Evolutionary conservation across 2,329 filamentous ascomycete species (phyloP), one percentile per base, ranked within the genome.

Genomic region (Beauveria sp.): DNA sequence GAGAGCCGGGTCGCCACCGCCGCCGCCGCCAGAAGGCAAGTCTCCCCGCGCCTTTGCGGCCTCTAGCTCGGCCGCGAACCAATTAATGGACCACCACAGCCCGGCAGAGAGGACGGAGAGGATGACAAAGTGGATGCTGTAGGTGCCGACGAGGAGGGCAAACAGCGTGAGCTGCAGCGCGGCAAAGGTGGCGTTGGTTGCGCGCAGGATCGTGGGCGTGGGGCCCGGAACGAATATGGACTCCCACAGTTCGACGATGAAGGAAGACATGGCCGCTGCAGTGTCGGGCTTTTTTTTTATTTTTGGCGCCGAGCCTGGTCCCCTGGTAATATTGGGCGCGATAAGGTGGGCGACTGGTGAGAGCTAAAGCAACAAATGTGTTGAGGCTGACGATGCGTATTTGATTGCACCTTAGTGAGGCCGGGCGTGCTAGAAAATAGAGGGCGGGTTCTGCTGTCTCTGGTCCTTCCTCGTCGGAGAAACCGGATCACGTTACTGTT

Each of bases 11-110:
- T 9, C 14, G 52, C 20, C 12, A 43, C 18, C 51, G 34, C 14
- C 51, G 34, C 26, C n/a, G 24, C 30, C 43, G 28, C 50, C 58
- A 22, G 60, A 34, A n/a, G 60, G 53, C 16, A 62, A 61, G 65
- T 65, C 65, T 68, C 70, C 81, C 43, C 66, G 67, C n/a, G 63
- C 68, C 68, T 76, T 72, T 43, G 77, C 77, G 55, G 72, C 71
- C 64, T 75, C 76, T 54, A 86, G 72, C 77, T 86, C 93, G 51
- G 77, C 77, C 60, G 91, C 92, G 71, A 99, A 98, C 95, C 95
- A 99, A 82, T 98, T 98, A 77, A 98, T 93, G 62, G 89, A 86
- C 79, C 85, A 92, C 95, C 95, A 99, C 42, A 98, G 81, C 5
- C 90, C 89, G 38, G 78, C 93, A 65, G 86, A 91, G 10, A 99